These are phyloP conservation scores for Neofusicoccum cordaticola DNA, from an alignment of 2,329 filamentous ascomycete genomes.

Conservation along the genomic window DNA sequence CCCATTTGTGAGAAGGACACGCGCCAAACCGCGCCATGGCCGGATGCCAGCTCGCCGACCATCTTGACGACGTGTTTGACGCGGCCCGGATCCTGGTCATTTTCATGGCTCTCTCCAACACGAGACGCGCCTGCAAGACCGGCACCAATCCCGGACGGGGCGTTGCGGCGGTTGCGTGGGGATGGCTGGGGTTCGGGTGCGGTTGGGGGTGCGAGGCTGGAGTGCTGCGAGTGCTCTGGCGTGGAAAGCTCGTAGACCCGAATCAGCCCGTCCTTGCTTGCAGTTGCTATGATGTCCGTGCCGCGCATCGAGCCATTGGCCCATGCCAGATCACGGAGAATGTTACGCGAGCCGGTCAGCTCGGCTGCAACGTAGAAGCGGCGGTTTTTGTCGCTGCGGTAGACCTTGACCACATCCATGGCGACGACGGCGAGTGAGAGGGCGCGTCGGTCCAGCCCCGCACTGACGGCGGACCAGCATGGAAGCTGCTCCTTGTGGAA, in stretches of 20 bases:
- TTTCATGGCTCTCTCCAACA: constrained; percentile 49
- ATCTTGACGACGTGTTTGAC: constrained; percentile 63
- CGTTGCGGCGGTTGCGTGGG: constrained; percentile 25
- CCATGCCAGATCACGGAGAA: constrained; percentile 82
- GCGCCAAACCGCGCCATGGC: constrained; percentile 71
- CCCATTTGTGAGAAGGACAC: constrained; percentile 61
- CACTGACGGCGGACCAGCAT: constrained; percentile 71
- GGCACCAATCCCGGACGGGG: constrained; percentile 53
- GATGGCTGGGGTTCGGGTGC: constrained; percentile 7
- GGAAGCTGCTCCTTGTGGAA: constrained; percentile 88
- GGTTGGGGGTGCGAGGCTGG: constrained; percentile 1
- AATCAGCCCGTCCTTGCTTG: constrained; percentile 86
- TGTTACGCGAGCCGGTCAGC: constrained; percentile 67
- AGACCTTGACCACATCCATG: constrained; percentile 80
- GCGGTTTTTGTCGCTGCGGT: constrained; percentile 70
- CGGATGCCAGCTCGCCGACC: constrained; percentile 64
- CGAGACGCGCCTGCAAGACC: constrained; percentile 47
- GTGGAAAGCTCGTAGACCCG: constrained; percentile 82
- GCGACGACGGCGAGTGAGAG: constrained; percentile 80
- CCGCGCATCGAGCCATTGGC: constrained; percentile 86
- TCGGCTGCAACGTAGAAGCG: constrained; percentile 84
- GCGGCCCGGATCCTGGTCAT: constrained; percentile 61
- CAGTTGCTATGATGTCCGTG: constrained; percentile 86
- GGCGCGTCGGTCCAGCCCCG: constrained; percentile 76
- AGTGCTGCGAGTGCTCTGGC: constrained; percentile 46